These are phyloP conservation scores for Croton setiger DNA, from an alignment of 441 rosid species.

Conservation along the genomic window DNA sequence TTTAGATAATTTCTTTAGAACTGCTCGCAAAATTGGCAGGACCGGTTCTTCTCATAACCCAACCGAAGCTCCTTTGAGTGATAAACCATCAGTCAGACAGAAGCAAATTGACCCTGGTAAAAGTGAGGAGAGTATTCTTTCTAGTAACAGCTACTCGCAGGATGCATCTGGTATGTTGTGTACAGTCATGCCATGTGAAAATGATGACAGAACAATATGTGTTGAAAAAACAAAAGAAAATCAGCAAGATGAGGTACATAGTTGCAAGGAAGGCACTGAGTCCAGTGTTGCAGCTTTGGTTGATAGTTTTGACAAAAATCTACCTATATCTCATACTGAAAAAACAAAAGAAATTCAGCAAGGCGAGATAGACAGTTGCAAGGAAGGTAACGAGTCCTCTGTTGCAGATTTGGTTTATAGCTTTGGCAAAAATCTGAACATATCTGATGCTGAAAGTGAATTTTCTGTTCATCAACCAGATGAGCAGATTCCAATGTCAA, in stretches of 20 bases:
- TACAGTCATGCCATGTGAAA: conserved; percentile 13
- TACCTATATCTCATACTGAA: conserved; percentile 21
- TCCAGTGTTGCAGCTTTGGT: conserved; percentile 16
- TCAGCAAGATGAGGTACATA: conserved; percentile 20
- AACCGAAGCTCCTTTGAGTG: conserved; percentile 29
- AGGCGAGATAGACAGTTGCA: conserved; percentile 16
- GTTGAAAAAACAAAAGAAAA: conserved; percentile 23
- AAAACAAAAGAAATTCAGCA: conserved; percentile 21
- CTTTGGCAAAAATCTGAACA: conserved; percentile 21
- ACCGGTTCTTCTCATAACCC: conserved; percentile 32
- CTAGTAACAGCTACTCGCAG: conserved; percentile 21
- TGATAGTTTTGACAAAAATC: conserved; percentile 22
- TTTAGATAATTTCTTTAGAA: conserved; percentile 24
- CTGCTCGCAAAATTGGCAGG: conserved; percentile 36
- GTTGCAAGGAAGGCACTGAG: conserved; percentile 20
- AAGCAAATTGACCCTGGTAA: conserved; percentile 26
- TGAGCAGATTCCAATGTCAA: conserved; percentile 20
- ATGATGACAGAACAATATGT: conserved; percentile 2
- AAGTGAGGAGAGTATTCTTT: conserved; percentile 23
- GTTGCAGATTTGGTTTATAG: conserved; percentile 17
- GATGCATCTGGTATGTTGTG: conserved; percentile 25
- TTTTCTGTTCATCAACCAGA: conserved; percentile 23
- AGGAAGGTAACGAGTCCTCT: conserved; percentile 23
- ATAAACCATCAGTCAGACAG: conserved; percentile 27
- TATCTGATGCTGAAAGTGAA: conserved; percentile 17